Evolutionary conservation across 352 stramenopile genomes (phyloP), one percentile per base, ranked within the genome.

Genomic region (Globisporangium uncinulatum): DNA sequence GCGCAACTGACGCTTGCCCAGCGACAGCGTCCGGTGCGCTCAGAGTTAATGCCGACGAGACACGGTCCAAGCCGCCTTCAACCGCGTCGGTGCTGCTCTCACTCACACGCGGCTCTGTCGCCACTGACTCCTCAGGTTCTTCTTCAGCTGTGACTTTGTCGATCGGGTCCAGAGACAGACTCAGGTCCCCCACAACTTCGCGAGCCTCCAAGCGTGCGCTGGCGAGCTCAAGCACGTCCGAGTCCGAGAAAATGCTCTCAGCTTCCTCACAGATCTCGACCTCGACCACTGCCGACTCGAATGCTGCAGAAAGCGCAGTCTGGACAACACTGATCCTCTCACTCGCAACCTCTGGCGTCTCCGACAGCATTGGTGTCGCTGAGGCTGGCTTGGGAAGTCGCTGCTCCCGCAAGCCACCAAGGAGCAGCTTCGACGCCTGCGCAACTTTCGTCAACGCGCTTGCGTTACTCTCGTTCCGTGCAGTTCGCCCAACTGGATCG

Each of bases 351-450:
- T 42, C 42, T 6, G 2, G 34, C 7, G 34, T 6, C 34, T 39
- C 34, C 34, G 34, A 39, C 34, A 13, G 34, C 34, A 17, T 2
- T 29, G 41, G 17, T 10, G 19, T 4, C 34, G 3, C n/a, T n/a
- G n/a, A n/a, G 13, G 32, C 14, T 51, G 15, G 17, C 29, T 7
- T 3, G 1, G 19, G 2, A 34, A 17, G 17, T 31, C 46, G 10
- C 45, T 54, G 34, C 2, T 57, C 57, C 20, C 50, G 49, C 24
- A 63, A 19, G 11, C 21, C 56, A 24, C 34, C 13, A 19, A 57
- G 17, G n/a, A 71, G 53, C 6, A 57, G 59, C 61, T 77, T 80
- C 9, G 71, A 80, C 4, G 71, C 71, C 61, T 65, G 63, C 4
- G 63, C 71, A 0, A 59, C 59, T 31, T 74, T 70, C 0, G 65